Base-by-base conservation (phyloP, 2,329 filamentous ascomycete genomes). In the Raffaelea ambrosiae region DNA sequence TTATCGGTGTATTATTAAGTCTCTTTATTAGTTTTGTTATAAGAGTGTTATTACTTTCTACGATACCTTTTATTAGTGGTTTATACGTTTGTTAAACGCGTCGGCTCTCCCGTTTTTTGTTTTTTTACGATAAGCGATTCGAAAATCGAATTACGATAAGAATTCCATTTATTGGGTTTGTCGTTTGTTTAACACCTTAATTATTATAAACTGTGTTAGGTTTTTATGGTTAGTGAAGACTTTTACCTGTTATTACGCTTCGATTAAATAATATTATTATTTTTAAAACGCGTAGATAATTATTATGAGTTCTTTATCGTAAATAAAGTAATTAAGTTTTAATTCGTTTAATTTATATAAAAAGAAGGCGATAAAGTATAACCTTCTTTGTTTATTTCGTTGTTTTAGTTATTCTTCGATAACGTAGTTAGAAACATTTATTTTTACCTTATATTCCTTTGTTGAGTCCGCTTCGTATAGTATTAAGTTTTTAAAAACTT, bases 251-350 rank as follows among this genome's bases (percentile, higher is more conserved):
- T 41, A 22, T 11, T 26, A 16, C 16, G 13, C 16, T 23, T 19
- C 20, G 5, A 41, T 26, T 41, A 41, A 41, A n/a, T 41, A 41
- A 23, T 41, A 38, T n/a, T 38, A n/a, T 14, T 19, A 38, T 38
- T 38, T 19, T 19, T 38, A 16, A 19, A 38, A 38, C 8, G 35
- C 18, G 18, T 38, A 38, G 13, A 38, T 38, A n/a, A 38, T 38
- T 38, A 38, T 14, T 38, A 38, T 38, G 7, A 38, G 14, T 38
- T 38, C 35, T n/a, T 38, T 38, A 8, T 38, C 18, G 18, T 38
- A 38, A n/a, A 38, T n/a, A 7, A 51, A 46, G 43, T 55, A 62
- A 38, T 63, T 63, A 4, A 57, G 39, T 40, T 58, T 46, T 29
- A 43, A 36, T 43, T 14, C 18, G 13, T n/a, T 38, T n/a, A 58